Base-by-base conservation (phyloP, 768 basidiomycete species). In the Trametes punicea region DNA sequence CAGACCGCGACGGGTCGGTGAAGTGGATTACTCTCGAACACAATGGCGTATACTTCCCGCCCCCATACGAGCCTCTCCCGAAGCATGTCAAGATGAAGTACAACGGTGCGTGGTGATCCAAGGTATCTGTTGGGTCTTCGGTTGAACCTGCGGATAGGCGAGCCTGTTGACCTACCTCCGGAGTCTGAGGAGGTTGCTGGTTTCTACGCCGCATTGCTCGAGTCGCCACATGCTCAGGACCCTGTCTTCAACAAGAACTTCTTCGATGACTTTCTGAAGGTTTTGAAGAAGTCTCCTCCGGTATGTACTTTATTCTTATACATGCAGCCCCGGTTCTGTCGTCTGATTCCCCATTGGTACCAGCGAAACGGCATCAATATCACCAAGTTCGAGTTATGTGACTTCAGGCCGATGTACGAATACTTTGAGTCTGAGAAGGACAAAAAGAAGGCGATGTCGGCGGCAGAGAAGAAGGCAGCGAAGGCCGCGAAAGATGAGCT, bases 21-120 rank as follows among this genome's bases (percentile, higher is more conserved):
- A 97, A 98, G 71, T 99, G 97, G 97, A 81, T 82, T 59, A 97
- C 93, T n/a, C 80, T 99, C 48, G 88, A 93, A 66, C 97, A 99
- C 73, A 84, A 81, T 62, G 97, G 95, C 46, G 94, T 99, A 34
- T 80, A 94, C 60, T 99, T 99, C 73, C 97, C 97, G 59, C 93
- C 93, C 46, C 87, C 94, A 2, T 99, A 99, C 69, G 86, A 92
- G 65, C 81, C 88, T 7, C 75, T 97, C 51, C 93, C 97, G 1
- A 71, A 77, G 7, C 65, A 83, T 66, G 83, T 97, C 69, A 96
- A 90, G 78, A 92, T 99, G 93, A 87, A 85, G 67, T 99, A 99
- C 70, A 82, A 95, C 62, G 95, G 96, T 93, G 68, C 53, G 81
- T 70, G 38, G 15, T 1, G 1, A 16, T 45, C 26, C 1, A 10